Evolutionary conservation across 208 protist species (phyloP).

Genomic region (Trypanosomatidae sp.): DNA sequence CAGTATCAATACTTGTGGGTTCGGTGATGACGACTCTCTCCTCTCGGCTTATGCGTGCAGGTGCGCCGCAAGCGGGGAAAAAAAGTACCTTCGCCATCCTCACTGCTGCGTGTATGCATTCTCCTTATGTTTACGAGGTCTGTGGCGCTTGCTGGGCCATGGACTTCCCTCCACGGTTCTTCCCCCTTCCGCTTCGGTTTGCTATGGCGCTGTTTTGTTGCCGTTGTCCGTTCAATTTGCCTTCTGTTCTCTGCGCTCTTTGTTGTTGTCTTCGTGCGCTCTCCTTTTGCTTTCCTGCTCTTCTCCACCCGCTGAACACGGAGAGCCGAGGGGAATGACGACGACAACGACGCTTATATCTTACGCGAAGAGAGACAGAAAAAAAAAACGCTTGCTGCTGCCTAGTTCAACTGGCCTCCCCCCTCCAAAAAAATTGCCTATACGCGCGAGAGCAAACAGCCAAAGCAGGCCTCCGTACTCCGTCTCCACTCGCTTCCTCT

Average conservation of each 20-base stretch:
- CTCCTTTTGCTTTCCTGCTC: slow-evolving; percentile 6
- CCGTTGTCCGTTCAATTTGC: no score
- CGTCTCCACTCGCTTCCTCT: background rate
- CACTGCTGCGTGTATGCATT: background rate
- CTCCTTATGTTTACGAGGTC: background rate
- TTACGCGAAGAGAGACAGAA: no score
- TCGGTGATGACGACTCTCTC: background rate
- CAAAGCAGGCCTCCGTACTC: background rate
- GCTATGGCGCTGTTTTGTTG: slow-evolving; percentile 1
- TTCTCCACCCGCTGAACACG: background rate
- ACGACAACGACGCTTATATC: background rate
- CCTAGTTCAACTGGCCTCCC: background rate
- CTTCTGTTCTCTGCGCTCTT: background rate
- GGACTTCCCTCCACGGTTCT: background rate
- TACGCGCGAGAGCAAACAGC: background rate
- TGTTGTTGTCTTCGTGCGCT: no score
- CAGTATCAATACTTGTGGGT: background rate
- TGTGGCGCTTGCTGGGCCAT: background rate
- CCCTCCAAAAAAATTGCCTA: background rate
- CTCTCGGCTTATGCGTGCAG: background rate
- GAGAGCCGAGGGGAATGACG: background rate
- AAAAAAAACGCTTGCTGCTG: background rate
- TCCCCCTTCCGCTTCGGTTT: background rate
- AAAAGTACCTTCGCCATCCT: background rate
- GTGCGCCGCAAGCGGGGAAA: no score